Evolutionary conservation across 2,329 filamentous ascomycete species (phyloP).

Genomic region (Scedosporium apiospermum): DNA sequence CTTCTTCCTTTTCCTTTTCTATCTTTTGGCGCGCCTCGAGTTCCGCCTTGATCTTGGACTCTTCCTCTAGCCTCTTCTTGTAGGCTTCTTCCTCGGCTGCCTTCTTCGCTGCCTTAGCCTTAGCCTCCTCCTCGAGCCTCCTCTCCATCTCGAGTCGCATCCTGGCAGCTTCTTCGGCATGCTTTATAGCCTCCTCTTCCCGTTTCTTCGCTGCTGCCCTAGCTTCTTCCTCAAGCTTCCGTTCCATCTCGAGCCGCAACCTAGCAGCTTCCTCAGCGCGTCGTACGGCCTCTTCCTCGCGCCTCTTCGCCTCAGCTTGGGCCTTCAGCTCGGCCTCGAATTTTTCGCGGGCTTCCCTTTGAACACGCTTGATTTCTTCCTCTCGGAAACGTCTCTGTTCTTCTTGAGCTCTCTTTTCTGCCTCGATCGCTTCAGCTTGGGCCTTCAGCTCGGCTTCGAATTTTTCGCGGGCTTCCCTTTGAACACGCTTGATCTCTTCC

Average conservation of each 20-base stretch:
- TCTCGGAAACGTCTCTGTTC: conserved; percentile 29
- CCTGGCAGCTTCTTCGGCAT: conserved; percentile 34
- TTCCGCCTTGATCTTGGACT: conserved; percentile 26
- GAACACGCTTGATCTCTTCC: conserved; percentile 21
- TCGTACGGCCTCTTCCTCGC: conserved; percentile 17
- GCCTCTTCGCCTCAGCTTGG: conserved; percentile 16
- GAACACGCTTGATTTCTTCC: conserved; percentile 21
- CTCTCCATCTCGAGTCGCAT: conserved; percentile 10
- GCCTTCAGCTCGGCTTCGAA: conserved; percentile 31
- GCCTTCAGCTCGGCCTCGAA: conserved; percentile 32
- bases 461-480: conserved; percentile 23
- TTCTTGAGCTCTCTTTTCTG: conserved; percentile 25
- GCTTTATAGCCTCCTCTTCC: conserved; percentile 27
- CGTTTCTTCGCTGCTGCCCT: conserved; percentile 27
- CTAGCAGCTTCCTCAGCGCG: not conserved
- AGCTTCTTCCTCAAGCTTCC: conserved; percentile 26
- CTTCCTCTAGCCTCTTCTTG: conserved; percentile 13
- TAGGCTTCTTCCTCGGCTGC: conserved; percentile 12
- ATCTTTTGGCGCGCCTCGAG: conserved; percentile 28
- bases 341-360: conserved; percentile 23
- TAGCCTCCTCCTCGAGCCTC: conserved; percentile 19
- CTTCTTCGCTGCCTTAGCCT: conserved; percentile 16
- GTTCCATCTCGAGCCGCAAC: conserved; percentile 19
- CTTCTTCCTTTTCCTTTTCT: conserved; percentile 23
- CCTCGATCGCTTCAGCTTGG: conserved; percentile 36